These are phyloP conservation scores for Chaetoceros tenuissimus DNA, from an alignment of 108 stramenopile genomes.

Conservation along the genomic window DNA sequence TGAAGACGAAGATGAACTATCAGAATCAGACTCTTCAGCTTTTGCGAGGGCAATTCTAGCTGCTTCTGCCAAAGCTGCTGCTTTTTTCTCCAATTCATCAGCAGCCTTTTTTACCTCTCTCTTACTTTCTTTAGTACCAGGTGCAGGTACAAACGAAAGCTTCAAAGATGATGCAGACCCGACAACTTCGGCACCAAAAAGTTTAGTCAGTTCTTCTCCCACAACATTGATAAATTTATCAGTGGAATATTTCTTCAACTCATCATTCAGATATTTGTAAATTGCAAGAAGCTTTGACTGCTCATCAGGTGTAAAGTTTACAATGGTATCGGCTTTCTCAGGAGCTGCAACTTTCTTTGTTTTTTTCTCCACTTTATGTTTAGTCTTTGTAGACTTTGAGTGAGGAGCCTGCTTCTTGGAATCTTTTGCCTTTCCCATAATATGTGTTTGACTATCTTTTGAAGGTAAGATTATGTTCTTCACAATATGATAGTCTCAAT, in stretches of 20 bases:
- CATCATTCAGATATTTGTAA: background rate
- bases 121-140: slow-evolving; percentile 18
- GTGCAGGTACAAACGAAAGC: background rate
- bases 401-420: background rate
- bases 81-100: slow-evolving; percentile 25
- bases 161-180: background rate
- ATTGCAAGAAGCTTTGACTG: background rate
- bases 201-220: background rate
- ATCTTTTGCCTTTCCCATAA: background rate
- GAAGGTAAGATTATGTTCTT: no score
- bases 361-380: background rate
- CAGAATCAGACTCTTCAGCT: slow-evolving; percentile 1
- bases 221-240: background rate
- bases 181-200: background rate
- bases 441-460: no score
- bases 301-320: background rate
- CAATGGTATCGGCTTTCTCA: background rate
- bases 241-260: background rate
- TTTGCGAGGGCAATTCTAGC: background rate
- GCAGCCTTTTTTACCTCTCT: slow-evolving; percentile 15
- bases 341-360: no score
- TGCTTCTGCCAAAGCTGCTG: slow-evolving; percentile 2
- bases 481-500: no score
- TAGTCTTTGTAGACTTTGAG: background rate
- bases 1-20: no score